These are phyloP conservation scores for Choricystis sp. DNA, from an alignment of 139 green algal genomes.

Conservation along the genomic window DNA sequence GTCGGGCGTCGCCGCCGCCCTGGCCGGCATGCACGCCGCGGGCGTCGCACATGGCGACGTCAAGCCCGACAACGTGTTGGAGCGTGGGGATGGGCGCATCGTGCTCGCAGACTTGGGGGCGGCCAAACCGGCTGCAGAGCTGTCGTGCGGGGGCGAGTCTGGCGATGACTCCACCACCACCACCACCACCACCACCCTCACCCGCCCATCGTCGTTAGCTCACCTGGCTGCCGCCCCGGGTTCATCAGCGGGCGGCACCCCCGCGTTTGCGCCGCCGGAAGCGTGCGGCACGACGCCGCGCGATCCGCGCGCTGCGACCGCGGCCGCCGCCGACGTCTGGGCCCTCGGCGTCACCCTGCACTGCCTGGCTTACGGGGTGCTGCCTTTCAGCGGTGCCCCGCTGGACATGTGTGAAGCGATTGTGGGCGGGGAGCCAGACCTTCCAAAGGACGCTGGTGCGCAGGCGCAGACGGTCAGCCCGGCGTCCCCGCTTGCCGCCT, in stretches of 20 bases:
- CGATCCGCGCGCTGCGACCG: slow-evolving; percentile 13
- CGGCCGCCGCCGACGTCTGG: slow-evolving; percentile 44
- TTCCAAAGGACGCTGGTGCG: no score
- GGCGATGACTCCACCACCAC: no score
- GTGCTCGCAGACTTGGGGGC: slow-evolving; percentile 68
- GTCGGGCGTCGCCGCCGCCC: slow-evolving; percentile 27
- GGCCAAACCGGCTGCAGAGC: slow-evolving; percentile 15
- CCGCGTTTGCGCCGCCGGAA: slow-evolving; percentile 44
- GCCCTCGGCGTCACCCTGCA: slow-evolving; percentile 51
- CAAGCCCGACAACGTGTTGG: slow-evolving; percentile 69
- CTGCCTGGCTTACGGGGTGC: slow-evolving; percentile 47
- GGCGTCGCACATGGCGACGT: slow-evolving; percentile 52
- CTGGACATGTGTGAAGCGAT: no score
- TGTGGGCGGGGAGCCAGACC: no score
- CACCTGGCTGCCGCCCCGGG: slow-evolving; percentile 21
- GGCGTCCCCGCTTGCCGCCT: no score
- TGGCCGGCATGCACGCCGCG: slow-evolving; percentile 49
- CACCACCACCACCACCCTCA: no score
- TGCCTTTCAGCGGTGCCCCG: no score
- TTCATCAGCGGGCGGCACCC: slow-evolving; percentile 23
- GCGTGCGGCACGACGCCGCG: no score
- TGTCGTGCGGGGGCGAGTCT: not conserved
- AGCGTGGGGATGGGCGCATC: slow-evolving; percentile 32
- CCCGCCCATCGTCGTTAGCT: no score
- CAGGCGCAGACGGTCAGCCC: no score